Evolutionary conservation across 257 asterid genomes (phyloP), one percentile per base, ranked within the genome.

Genomic region (Echium plantagineum): DNA sequence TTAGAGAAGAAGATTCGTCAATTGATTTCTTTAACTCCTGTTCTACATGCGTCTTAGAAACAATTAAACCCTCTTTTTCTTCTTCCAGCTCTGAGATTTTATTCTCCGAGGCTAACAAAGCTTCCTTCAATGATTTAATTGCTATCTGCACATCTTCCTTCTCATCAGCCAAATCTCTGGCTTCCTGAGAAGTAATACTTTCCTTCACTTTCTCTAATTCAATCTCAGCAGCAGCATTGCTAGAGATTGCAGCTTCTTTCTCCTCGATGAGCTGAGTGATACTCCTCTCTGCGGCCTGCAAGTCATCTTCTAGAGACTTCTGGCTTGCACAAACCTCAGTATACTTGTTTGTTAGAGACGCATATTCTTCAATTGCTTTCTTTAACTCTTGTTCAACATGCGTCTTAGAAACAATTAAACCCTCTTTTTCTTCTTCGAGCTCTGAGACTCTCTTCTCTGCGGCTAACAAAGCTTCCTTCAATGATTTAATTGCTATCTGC

Each of bases 41-140:
- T 63, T 78, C 89, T 61, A 78, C 60, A 60, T 66, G 71, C 42
- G 62, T 72, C 74, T 75, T 93, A 47, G 84, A 70, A 75, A 65
- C 73, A 73, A 81, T 85, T 46, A 84, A 83, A 60, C 77, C 87
- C 66, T 73, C 74, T 77, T 80, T 87, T 77, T 87, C 93, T 65
- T 83, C 86, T 66, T 72, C 64, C 70, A 83, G 77, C 62, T 70
- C 70, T 53, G 85, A 80, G 66, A 76, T 64, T 64, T 75, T 75
- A 65, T 61, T 79, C 69, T 88, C 84, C 38, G 84, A 84, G 60
- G 54, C 62, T 62, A 77, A 74, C 70, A 85, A 63, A 66, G 89
- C 80, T 57, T 86, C 83, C 75, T 81, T 76, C 15, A 78, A 80
- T 32, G 83, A 77, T 75, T 82, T 76, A 71, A 71, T 65, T 31